These are phyloP conservation scores for Phytophthora nicotianae DNA, from an alignment of 352 stramenopile species.

Conservation along the genomic window DNA sequence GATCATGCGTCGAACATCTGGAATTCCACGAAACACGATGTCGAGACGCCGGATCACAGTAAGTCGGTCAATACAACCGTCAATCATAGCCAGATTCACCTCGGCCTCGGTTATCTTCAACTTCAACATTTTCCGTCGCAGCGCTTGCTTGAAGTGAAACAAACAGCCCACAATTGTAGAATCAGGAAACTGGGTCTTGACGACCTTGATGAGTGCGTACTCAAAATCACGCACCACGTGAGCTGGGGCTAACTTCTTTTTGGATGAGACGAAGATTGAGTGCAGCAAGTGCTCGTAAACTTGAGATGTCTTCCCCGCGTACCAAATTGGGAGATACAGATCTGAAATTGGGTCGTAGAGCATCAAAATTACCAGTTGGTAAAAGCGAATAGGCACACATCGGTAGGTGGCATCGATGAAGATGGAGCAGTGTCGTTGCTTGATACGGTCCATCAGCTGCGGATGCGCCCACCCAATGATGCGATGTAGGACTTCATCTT, in stretches of 20 bases:
- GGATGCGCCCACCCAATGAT: constrained; percentile 4
- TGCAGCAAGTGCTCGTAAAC: constrained; percentile 1
- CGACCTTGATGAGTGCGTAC: constrained; percentile 11
- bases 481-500: constrained; percentile 4
- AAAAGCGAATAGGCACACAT: constrained; percentile 11
- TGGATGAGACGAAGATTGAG: constrained; percentile 3
- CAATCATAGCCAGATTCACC: not conserved
- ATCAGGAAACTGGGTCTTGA: constrained; percentile 16
- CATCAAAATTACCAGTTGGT: constrained; percentile 7
- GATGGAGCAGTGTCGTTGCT: constrained; percentile 5
- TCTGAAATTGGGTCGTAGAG: constrained; percentile 9
- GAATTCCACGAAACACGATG: not conserved
- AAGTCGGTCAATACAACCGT: constrained; percentile 3
- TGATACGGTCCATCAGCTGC: constrained; percentile 2
- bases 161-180: constrained; percentile 6
- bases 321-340: constrained; percentile 8
- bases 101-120: constrained; percentile 9
- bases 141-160: constrained; percentile 13
- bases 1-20: not conserved
- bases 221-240: constrained; percentile 9
- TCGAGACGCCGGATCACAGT: constrained; percentile 3
- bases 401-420: constrained; percentile 10
- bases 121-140: constrained; percentile 14
- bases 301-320: not conserved
- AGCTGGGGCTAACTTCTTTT: not conserved